Evolutionary conservation across 1,284 basidiomycete genomes (phyloP), one percentile per base, ranked within the genome.

Genomic region (Melampsora larici-populina): DNA sequence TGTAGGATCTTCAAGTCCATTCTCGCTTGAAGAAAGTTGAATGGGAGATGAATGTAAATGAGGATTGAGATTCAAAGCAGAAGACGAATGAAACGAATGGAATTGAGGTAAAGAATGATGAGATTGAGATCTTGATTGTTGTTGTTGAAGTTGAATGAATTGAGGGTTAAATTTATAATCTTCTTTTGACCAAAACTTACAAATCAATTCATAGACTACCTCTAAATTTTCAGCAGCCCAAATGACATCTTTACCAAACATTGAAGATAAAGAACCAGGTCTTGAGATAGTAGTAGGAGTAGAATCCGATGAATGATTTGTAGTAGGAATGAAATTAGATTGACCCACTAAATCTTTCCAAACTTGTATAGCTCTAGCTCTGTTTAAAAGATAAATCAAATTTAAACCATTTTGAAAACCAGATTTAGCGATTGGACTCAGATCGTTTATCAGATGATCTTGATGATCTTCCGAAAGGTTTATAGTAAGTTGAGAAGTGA

Each of bases 261-360:
- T 63, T 29, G 58, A 62, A 3, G 40, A n/a, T n/a, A 73, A 46
- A 29, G 58, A 63, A 11, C 70, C 70, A 5, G 70, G 70, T 48
- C 60, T 43, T 24, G 55, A 24, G 18, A 26, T n/a, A n/a, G n/a
- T n/a, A n/a, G n/a, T 2, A 21, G 51, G 51, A 55, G 18, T 26
- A 6, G 51, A 55, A 36, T 36, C 36, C 5, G 9, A 36, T 18
- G 49, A 36, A 55, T 21, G n/a, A 36, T 36, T 36, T 4, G 36
- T 4, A 36, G 36, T 36, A 58, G 4, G 51, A 58, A 26, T 58
- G 4, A 58, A 13, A 58, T 21, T 58, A 18, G 66, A 36, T 49
- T 70, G 15, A 13, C 70, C 70, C 2, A 73, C 60, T 24, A 73
- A 43, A 11, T 73, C 70, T 63, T 73, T 73, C 60, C 55, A 73